A percentile compares a stretch with the other conserved stretches of the same genome.
These are phyloP conservation scores for Colletotrichum brevisporum DNA, from an alignment of 2,329 filamentous ascomycete genomes.

Conservation along the genomic window DNA sequence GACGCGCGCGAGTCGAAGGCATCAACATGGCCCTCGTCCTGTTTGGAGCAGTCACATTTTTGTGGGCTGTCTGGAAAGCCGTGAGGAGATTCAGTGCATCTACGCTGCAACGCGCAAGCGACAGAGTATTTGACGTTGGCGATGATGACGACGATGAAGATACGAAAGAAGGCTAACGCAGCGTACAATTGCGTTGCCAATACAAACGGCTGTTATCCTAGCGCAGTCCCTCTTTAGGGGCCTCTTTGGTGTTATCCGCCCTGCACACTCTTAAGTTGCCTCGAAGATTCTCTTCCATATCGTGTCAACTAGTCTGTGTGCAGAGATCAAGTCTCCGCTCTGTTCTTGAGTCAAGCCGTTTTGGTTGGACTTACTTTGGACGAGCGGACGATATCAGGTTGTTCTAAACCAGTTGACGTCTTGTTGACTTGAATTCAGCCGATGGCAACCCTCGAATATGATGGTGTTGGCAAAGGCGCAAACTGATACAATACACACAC, in stretches of 20 bases:
- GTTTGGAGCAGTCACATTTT: conserved; percentile 84
- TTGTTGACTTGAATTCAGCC: conserved; percentile 26
- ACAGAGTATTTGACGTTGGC: conserved; percentile 87
- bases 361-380: conserved; percentile 58
- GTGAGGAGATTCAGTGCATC: conserved; percentile 81
- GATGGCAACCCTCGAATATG: conserved; percentile 22
- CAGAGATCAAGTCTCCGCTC: conserved; percentile 76
- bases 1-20: conserved; percentile 82
- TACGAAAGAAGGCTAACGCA: conserved; percentile 39
- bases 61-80: conserved; percentile 87
- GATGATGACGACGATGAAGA: conserved; percentile 70
- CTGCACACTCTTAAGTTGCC: conserved; percentile 99
- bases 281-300: conserved; percentile 81
- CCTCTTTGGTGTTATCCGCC: conserved; percentile 11
- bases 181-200: conserved; percentile 26
- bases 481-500: conserved; percentile 35
- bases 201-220: conserved; percentile 30
- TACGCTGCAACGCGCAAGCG: conserved; percentile 82
- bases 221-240: conserved; percentile 36
- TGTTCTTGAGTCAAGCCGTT: conserved; percentile 64
- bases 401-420: conserved; percentile 20
- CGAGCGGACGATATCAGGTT: conserved; percentile 39
- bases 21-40: conserved; percentile 85
- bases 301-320: conserved; percentile 98
- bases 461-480: conserved; percentile 34